A percentile compares a stretch with the other conserved stretches of the same genome.
These are phyloP conservation scores for Trichoderma koningiopsis DNA, from an alignment of 2,329 filamentous ascomycete genomes.

Conservation along the genomic window DNA sequence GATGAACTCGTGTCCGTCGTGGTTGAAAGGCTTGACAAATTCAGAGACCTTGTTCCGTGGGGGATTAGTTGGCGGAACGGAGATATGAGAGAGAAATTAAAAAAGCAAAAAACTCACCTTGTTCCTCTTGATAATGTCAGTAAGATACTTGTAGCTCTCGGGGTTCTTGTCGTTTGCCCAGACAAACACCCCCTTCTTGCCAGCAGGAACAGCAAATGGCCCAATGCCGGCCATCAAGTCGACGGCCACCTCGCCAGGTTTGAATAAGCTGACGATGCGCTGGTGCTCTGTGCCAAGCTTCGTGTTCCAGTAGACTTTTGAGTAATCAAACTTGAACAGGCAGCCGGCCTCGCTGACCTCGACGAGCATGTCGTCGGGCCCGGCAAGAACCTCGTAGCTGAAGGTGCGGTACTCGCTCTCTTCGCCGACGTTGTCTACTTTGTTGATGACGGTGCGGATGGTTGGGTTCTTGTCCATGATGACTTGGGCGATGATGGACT, in stretches of 20 bases:
- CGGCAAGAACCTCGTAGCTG: constrained; percentile 84
- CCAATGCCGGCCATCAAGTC: constrained; percentile 98
- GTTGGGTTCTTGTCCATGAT: constrained; percentile 85
- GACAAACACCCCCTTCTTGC: constrained; percentile 86
- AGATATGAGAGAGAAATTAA: background rate
- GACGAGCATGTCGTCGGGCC: constrained; percentile 80
- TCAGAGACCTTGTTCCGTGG: constrained; percentile 52
- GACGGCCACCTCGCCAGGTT: constrained; percentile 83
- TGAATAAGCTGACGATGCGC: constrained; percentile 74
- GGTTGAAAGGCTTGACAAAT: constrained; percentile 78
- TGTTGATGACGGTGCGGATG: constrained; percentile 92
- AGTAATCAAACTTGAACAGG: constrained; percentile 89
- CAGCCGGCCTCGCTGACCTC: constrained; percentile 80
- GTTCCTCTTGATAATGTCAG: constrained; percentile 71
- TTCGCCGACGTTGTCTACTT: constrained; percentile 82
- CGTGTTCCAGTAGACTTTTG: constrained; percentile 98
- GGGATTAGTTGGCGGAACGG: constrained; percentile 22
- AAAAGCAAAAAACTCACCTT: constrained; percentile 59
- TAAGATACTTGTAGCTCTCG: constrained; percentile 74
- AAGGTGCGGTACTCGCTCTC: constrained; percentile 91
- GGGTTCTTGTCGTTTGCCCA: constrained; percentile 98
- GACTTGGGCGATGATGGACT: constrained; percentile 80
- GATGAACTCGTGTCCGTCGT: constrained; percentile 83
- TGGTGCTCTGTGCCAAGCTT: constrained; percentile 88
- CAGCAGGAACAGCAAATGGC: constrained; percentile 90